Conservation (phyloP, 202 grass and related monocot species). For the Carex arenaria region DNA sequence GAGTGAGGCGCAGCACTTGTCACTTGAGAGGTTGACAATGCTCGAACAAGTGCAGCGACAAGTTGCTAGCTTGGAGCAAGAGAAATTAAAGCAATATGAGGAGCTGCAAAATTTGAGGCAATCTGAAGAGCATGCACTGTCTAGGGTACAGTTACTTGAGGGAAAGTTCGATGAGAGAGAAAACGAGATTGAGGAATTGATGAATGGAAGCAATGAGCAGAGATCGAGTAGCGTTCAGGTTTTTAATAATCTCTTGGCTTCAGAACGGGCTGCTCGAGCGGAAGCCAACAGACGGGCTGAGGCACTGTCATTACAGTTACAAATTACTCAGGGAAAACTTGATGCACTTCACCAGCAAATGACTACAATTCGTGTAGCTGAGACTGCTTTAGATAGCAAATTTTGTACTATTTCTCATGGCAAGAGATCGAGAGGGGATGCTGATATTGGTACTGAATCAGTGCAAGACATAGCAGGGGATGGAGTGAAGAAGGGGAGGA, state of each 20-base stretch:
- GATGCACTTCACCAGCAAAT: constrained; percentile 83
- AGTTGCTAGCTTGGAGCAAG: constrained; percentile 47
- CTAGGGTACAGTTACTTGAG: constrained; percentile 53
- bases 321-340: constrained; percentile 72
- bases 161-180: constrained; percentile 55
- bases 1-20: constrained; percentile 44
- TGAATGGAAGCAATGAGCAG: constrained; percentile 63
- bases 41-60: constrained; percentile 59
- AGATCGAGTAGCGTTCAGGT: constrained; percentile 71
- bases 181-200: constrained; percentile 59
- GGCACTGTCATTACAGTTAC: constrained; percentile 61
- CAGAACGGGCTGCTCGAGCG: constrained; percentile 54
- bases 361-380: constrained; percentile 55
- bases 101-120: constrained; percentile 49
- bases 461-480: constrained; percentile 44
- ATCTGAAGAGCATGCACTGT: constrained; percentile 51
- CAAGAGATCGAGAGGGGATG: constrained; percentile 50
- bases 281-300: constrained; percentile 71
- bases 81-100: constrained; percentile 42
- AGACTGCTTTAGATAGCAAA: constrained; percentile 65
- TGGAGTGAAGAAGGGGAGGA: constrained; percentile 40
- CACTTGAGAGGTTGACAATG: constrained; percentile 53
- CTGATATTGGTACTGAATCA: constrained; percentile 34
- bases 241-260: constrained; percentile 54
- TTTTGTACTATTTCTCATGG: constrained; percentile 38